phyloP scores from a whole-genome alignment of 179 eudicot species.

The Sideroxylon spinosum region DNA sequence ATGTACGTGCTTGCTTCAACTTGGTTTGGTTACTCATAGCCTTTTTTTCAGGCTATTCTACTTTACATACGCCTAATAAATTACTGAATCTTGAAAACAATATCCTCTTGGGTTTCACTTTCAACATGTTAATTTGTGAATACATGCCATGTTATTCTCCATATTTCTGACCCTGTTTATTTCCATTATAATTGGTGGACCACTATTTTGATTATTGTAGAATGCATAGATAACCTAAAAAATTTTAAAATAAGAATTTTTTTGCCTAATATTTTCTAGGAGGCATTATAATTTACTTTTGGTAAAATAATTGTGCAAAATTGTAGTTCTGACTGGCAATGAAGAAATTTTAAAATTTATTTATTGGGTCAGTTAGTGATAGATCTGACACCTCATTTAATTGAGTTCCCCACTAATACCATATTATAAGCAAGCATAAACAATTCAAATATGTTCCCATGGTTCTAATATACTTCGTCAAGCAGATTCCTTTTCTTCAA shows the following conservation, averaged over 20 bases:
- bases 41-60: slow-evolving; percentile 5
- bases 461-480: not conserved
- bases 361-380: not conserved
- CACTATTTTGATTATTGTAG: not conserved
- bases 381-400: not conserved
- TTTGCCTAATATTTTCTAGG: not conserved
- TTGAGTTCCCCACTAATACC: not conserved
- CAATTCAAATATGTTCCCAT: not conserved
- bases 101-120: not conserved
- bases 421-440: not conserved
- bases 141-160: not conserved
- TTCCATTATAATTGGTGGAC: not conserved
- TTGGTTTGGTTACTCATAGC: not conserved
- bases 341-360: not conserved
- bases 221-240: not conserved
- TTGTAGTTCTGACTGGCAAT: not conserved
- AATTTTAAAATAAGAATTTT: not conserved
- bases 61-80: not conserved
- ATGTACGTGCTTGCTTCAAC: not conserved
- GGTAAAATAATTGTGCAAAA: not conserved
- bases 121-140: not conserved
- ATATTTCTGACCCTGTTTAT: not conserved
- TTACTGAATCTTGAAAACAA: not conserved
- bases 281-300: not conserved
- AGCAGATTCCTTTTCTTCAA: too few relatives aligned